Conservation (phyloP, 1,284 basidiomycete species). For the Sporisorium iseilematis-ciliati region DNA sequence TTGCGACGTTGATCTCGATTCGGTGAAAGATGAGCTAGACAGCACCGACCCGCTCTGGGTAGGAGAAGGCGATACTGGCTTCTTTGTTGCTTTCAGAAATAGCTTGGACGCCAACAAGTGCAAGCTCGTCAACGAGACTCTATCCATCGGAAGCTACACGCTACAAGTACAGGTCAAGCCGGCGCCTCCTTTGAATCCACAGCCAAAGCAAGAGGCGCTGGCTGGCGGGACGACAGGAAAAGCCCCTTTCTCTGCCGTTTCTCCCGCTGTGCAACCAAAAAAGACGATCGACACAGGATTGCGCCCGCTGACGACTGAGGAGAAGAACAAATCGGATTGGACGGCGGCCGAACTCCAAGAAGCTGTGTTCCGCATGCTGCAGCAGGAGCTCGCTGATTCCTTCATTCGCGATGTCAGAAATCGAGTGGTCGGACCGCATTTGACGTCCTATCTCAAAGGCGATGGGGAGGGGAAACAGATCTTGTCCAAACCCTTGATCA, state of each 20-base stretch:
- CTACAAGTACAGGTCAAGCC: slow-evolving; percentile 48
- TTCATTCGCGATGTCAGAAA: slow-evolving; percentile 80
- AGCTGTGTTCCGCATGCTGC: slow-evolving; percentile 76
- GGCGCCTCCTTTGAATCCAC: background rate
- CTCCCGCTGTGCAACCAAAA: slow-evolving; percentile 5
- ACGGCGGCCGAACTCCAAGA: slow-evolving; percentile 76
- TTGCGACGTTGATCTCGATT: slow-evolving; percentile 45
- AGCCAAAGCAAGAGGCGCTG: background rate
- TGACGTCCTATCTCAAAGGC: slow-evolving; percentile 74
- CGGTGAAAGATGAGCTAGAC: slow-evolving; percentile 56
- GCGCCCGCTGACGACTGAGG: slow-evolving; percentile 30
- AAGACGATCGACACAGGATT: slow-evolving; percentile 32
- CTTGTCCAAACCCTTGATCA: slow-evolving; percentile 34
- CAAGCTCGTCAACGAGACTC: slow-evolving; percentile 50
- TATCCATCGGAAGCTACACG: slow-evolving; percentile 42
- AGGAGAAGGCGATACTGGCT: slow-evolving; percentile 62
- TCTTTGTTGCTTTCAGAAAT: slow-evolving; percentile 66
- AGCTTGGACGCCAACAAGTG: slow-evolving; percentile 40
- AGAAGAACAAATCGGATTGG: slow-evolving; percentile 73
- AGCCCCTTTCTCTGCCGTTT: background rate
- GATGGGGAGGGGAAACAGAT: slow-evolving; percentile 71
- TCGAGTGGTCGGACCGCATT: slow-evolving; percentile 75
- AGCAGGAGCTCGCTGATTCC: slow-evolving; percentile 76
- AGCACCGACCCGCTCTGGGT: slow-evolving; percentile 56
- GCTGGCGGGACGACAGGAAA: background rate